Evolutionary conservation across 257 asterid species (phyloP), one percentile per base, ranked within the genome.

Genomic region (Solanum etuberosum): DNA sequence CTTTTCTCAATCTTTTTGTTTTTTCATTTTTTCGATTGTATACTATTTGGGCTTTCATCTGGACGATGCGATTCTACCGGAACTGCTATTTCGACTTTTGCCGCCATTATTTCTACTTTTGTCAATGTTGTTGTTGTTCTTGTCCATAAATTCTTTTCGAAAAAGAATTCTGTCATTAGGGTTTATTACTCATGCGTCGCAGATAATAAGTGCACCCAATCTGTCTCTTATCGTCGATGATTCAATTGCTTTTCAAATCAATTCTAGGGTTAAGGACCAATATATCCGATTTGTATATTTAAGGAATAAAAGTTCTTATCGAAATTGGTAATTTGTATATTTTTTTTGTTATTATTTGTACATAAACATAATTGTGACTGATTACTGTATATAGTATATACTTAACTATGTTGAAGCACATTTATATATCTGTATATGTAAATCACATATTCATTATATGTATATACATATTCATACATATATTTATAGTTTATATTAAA

Each of bases 231-330:
- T 89, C 54, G 88, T 88, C 20, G 94, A 91, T 82, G 95, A 89
- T 40, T 88, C 96, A 21, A 92, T 95, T 70, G 73, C 94, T 12
- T 93, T 93, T 78, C 95, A 90, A 89, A 91, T 92, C 85, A 97
- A 94, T 87, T 92, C 96, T 76, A 92, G 92, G 86, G 31, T 31
- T 38, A 86, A 91, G 74, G 94, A 90, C 71, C 54, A 89, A 4
- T 78, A 34, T 92, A 88, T 71, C 93, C 89, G 23, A 73, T 88
- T 82, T 42, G 18, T 46, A 46, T 46, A 46, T 46, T 46, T 46
- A 46, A 46, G 3, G 5, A 46, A 46, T 14, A 46, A 46, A 46
- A 46, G 57, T 46, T 46, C 57, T 14, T 46, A 46, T 46, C 20
- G 18, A 15, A 46, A 46, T 46, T 46, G 57, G 12, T 46, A 14